Conservation (phyloP, 192 early-diverging fungal species). For the Thamnidium elegans region DNA sequence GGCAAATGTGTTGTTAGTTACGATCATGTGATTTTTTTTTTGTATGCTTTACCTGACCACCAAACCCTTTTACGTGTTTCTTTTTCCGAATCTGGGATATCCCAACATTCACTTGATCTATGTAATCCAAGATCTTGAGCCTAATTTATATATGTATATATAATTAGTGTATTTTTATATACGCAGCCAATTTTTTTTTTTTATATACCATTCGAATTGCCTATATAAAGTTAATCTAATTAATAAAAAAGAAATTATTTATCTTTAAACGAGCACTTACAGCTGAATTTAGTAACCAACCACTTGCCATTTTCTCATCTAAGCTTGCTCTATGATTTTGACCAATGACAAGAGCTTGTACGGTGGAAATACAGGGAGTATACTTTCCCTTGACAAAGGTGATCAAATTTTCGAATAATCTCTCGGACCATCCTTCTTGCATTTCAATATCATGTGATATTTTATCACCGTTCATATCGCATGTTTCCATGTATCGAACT, state of each 20-base stretch:
- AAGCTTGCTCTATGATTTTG: constrained; percentile 34
- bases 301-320: constrained; percentile 25
- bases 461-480: constrained; percentile 23
- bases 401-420: constrained; percentile 31
- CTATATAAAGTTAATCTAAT: neutral
- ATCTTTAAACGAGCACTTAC: constrained; percentile 7
- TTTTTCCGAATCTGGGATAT: constrained; percentile 51
- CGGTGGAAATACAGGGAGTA: constrained; percentile 24
- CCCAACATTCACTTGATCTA: constrained; percentile 58
- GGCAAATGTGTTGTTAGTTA: too few species aligned
- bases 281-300: constrained; percentile 30
- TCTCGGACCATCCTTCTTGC: constrained; percentile 29
- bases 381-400: constrained; percentile 26
- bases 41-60: constrained; percentile 56
- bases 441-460: constrained; percentile 18
- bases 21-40: too few species aligned
- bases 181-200: constrained; percentile 42
- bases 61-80: constrained; percentile 70
- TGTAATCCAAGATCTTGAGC: constrained; percentile 81
- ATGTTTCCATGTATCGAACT: constrained; percentile 31
- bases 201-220: neutral
- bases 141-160: constrained; percentile 4
- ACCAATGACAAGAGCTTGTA: constrained; percentile 33
- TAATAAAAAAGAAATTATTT: too few species aligned
- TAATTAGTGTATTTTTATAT: neutral